Conservation (phyloP, 345 rosid species). For the Kandelia obovata region DNA sequence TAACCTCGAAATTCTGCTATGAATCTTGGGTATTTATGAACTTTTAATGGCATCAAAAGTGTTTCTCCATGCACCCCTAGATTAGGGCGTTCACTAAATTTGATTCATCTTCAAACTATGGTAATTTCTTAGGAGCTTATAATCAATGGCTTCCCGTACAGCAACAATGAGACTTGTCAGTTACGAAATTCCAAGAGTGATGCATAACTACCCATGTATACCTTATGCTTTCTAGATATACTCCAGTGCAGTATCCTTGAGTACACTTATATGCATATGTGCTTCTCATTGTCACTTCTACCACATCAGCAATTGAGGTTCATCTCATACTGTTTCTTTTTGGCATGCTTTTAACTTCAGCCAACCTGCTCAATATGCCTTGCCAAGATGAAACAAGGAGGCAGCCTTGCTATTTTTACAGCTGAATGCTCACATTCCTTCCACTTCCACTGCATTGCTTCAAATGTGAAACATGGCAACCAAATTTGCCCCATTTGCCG, state of each 20-base stretch:
- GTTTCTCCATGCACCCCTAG: not conserved
- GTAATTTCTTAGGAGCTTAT: not conserved
- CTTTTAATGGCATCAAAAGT: not conserved
- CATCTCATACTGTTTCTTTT: not conserved
- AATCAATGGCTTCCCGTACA: not conserved
- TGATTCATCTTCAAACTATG: not conserved
- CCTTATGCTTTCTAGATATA: not conserved
- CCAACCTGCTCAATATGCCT: slow-evolving; percentile 87
- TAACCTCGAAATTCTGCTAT: not conserved
- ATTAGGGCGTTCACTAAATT: not conserved
- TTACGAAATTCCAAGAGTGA: not conserved
- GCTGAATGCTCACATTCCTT: slow-evolving; percentile 96
- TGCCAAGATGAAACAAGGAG: slow-evolving; percentile 81
- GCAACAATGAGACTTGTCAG: not conserved
- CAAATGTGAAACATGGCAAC: slow-evolving; percentile 79
- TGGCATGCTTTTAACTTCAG: slow-evolving; percentile 29
- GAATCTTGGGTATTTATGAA: not conserved
- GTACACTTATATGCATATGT: too few relatives aligned
- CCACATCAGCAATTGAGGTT: not conserved
- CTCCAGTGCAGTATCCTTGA: not conserved
- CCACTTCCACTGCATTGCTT: slow-evolving; percentile 93
- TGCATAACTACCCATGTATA: too few relatives aligned
- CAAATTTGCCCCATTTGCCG: slow-evolving; percentile 88
- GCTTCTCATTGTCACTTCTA: not conserved
- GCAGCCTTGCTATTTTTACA: slow-evolving; percentile 85